Evolutionary conservation across 257 asterid species (phyloP).

Genomic region (Solanum tarijense): DNA sequence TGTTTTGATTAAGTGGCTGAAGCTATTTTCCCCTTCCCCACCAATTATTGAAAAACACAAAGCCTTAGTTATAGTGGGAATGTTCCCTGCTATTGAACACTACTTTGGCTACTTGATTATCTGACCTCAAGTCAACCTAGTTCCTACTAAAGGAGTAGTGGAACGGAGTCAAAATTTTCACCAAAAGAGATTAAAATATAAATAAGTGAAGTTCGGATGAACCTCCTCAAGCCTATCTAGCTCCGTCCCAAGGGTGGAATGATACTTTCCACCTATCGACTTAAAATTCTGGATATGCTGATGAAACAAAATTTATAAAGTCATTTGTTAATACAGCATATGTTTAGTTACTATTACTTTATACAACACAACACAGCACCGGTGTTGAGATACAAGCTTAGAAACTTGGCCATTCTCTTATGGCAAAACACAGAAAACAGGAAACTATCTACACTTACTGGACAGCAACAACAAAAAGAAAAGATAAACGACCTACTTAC

Average conservation of each 20-base stretch:
- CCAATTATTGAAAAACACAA: neutral
- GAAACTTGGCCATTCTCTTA: neutral
- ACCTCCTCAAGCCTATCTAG: neutral
- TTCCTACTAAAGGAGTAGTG: neutral
- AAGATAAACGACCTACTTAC: neutral
- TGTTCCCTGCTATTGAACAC: neutral
- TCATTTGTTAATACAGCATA: neutral
- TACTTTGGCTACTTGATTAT: neutral
- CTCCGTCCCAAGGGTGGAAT: neutral
- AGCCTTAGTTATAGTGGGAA: neutral
- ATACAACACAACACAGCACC: neutral
- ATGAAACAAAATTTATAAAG: neutral
- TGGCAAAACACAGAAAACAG: neutral
- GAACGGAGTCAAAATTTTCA: too few relatives aligned
- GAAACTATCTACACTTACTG: constrained; percentile 1
- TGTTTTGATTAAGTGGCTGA: neutral
- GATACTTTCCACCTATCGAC: neutral
- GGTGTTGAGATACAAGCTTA: neutral
- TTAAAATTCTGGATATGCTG: neutral
- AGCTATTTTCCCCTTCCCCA: neutral
- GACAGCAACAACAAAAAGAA: neutral
- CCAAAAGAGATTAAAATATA: too few relatives aligned
- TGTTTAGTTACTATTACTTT: neutral
- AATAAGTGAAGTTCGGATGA: neutral
- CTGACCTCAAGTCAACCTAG: neutral